Percentiles rank a stretch among this genome's conserved stretches.
phyloP scores from a whole-genome alignment of 495 filamentous ascomycete species.

The Cladorrhinum samala region DNA sequence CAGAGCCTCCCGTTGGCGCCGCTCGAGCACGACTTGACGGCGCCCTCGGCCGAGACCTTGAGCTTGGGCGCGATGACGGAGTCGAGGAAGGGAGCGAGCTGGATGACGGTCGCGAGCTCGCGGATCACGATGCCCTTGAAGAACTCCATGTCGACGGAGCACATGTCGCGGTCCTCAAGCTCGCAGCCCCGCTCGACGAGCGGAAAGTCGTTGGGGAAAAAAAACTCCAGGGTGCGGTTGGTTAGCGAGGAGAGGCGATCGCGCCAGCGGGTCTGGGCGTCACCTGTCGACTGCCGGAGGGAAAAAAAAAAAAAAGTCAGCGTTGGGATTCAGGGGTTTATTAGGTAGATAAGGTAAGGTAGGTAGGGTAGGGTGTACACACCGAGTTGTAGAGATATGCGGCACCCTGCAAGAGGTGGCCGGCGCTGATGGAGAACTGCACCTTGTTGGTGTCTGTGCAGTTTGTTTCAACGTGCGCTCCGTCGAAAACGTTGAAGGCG shows the following conservation, averaged over 20 bases:
- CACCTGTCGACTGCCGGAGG: not conserved
- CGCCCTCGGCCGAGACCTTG: slow-evolving; percentile 55
- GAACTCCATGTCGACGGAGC: slow-evolving; percentile 64
- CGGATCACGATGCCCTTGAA: slow-evolving; percentile 79
- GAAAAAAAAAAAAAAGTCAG: not conserved
- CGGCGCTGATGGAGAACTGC: slow-evolving; percentile 72
- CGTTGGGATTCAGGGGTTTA: no score
- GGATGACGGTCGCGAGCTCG: slow-evolving; percentile 64
- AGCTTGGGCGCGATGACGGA: slow-evolving; percentile 55
- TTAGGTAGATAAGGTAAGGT: no score
- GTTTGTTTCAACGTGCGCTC: slow-evolving; percentile 55
- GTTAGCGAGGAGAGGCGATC: slow-evolving; percentile 53
- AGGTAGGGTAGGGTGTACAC: not conserved
- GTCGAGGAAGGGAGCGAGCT: slow-evolving; percentile 61
- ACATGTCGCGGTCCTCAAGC: slow-evolving; percentile 40
- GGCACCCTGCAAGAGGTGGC: slow-evolving; percentile 62
- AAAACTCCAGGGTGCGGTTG: slow-evolving; percentile 51
- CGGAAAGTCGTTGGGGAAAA: slow-evolving; percentile 41
- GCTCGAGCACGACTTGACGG: slow-evolving; percentile 61
- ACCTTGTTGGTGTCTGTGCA: slow-evolving; percentile 55
- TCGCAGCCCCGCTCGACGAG: slow-evolving; percentile 69
- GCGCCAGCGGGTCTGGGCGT: slow-evolving; percentile 43
- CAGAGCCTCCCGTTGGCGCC: slow-evolving; percentile 49
- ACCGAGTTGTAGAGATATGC: slow-evolving; percentile 71
- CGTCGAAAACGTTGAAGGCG: slow-evolving; percentile 60